Evolutionary conservation across 2,329 filamentous ascomycete species (phyloP), one percentile per base, ranked within the genome.

Genomic region (Bipolaris sorokiniana): DNA sequence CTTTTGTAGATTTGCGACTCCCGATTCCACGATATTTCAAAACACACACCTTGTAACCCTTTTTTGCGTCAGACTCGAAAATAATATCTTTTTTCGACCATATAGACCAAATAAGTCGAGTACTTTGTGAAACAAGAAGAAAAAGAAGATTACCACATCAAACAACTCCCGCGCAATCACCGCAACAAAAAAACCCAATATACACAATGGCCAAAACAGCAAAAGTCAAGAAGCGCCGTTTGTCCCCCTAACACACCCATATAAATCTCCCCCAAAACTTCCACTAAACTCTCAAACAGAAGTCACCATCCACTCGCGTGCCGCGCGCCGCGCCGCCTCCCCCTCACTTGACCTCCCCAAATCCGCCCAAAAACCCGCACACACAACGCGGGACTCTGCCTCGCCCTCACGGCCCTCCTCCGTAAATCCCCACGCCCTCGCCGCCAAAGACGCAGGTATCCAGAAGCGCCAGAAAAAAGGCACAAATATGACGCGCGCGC

Each of bases 281-380:
- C 22, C 10, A 23, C 67, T 67, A 56, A 70, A 36, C 18, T 23
- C 7, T 16, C 18, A 13, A 16, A 45, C 70, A 90, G 87, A 80
- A 52, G 81, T 82, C 37, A 90, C 89, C 4, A 76, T 86, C 56
- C 89, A 88, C 79, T 93, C 90, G 51, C 88, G 90, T 63, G 89
- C 89, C 56, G 89, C 89, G 38, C 86, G 90, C 70, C 87, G 90
- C 63, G 90, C 87, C 45, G 86, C 86, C 15, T 90, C 88, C 3
- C 88, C 89, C 23, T 82, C 86, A 68, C 87, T 91, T 76, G 79
- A 90, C 77, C 84, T 85, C 41, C 88, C 91, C 81, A 90, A 90
- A 77, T 89, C 88, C 6, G 81, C 90, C 20, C 89, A 89, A 71
- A 48, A 51, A 20, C 56, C 58, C 15, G 31, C 54, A 20, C 79